phyloP scores from a whole-genome alignment of 73 alveolate species.

The Stentor roeselii region DNA sequence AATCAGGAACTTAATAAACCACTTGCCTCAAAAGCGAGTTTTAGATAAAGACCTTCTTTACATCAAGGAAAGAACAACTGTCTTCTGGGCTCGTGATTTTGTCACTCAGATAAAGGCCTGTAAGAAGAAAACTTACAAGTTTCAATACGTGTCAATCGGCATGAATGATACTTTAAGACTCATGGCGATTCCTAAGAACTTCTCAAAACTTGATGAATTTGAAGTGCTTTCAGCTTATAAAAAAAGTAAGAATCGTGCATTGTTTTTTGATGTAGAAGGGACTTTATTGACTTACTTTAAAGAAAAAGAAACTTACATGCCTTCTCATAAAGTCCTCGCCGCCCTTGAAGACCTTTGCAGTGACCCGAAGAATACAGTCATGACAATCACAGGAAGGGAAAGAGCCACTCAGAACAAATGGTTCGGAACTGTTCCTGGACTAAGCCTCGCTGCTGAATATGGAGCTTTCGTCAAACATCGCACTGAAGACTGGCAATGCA shows the following conservation, averaged over 20 bases:
- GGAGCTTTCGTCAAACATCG: background rate
- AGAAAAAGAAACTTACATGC: background rate
- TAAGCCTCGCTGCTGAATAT: conserved; percentile 10
- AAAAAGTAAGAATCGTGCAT: background rate
- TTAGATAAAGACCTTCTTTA: background rate
- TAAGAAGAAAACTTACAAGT: background rate
- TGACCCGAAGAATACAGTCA: background rate
- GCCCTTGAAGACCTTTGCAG: conserved; percentile 2
- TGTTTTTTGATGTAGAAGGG: conserved; percentile 14
- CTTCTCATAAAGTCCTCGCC: background rate
- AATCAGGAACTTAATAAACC: background rate
- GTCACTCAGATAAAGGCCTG: background rate
- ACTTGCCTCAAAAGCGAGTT: background rate
- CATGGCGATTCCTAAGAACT: background rate
- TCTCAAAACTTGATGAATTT: background rate
- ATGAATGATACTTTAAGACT: background rate
- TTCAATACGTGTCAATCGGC: conserved; percentile 1
- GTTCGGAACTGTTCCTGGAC: background rate
- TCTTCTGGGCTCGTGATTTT: background rate
- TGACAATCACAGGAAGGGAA: conserved; percentile 4
- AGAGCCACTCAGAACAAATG: background rate
- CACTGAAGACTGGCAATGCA: background rate
- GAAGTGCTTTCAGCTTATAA: background rate
- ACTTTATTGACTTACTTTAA: background rate
- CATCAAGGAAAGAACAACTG: background rate